Evolutionary conservation across 106 monocot species (phyloP).

Genomic region (Platanthera zijinensis): DNA sequence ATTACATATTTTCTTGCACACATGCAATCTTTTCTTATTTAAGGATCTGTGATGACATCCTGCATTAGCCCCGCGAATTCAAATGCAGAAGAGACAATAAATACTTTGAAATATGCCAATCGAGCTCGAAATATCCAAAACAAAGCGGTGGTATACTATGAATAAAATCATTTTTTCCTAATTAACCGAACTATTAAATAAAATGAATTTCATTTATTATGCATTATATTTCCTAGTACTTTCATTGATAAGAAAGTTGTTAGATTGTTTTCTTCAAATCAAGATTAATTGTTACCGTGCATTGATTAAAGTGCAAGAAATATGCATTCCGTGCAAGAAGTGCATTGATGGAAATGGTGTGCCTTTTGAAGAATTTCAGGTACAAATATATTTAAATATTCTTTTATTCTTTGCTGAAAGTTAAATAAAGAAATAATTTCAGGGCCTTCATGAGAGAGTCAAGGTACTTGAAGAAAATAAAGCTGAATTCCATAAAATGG

Average conservation of each 20-base stretch:
- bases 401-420: background rate
- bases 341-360: conserved; percentile 5
- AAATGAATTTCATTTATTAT: background rate
- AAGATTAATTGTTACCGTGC: conserved; percentile 91
- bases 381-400: conserved; percentile 9
- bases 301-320: conserved; percentile 76
- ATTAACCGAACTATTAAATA: too few relatives aligned
- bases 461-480: conserved; percentile 68
- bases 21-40: background rate
- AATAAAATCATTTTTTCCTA: background rate
- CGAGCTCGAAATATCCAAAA: conserved; percentile 97
- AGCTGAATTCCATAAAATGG: conserved; percentile 46
- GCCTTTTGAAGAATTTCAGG: conserved; percentile 70
- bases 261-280: conserved; percentile 9
- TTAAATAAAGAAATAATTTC: background rate
- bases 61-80: conserved; percentile 94
- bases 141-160: conserved; percentile 79
- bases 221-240: background rate
- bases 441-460: conserved; percentile 67
- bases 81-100: conserved; percentile 97
- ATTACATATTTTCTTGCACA: background rate
- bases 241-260: background rate
- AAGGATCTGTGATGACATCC: conserved; percentile 28
- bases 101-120: conserved; percentile 97
- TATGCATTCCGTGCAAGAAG: conserved; percentile 53